Base-by-base conservation (phyloP, 106 monocot genomes). In the Platanthera zijinensis region DNA sequence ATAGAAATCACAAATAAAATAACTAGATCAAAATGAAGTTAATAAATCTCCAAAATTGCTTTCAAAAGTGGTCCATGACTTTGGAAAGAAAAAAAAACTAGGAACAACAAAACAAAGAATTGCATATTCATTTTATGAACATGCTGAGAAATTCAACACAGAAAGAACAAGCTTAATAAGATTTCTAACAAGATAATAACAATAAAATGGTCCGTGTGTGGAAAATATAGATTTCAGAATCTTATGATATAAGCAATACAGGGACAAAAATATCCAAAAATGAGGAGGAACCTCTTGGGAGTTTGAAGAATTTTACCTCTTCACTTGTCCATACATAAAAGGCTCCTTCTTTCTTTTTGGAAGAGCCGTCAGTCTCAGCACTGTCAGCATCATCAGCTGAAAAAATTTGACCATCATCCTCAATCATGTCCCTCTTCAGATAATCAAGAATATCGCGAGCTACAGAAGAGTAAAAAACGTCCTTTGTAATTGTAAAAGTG, bases 301-400 rank as follows among this genome's bases (percentile, higher is more conserved):
- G 18, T 57, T 57, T 18, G 17, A 57, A 57, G 17, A 57, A 57
- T 19, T 18, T 18, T 67, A 96, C 96, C 96, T 96, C 93, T 83
- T 89, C 76, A 74, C 81, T 87, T 18, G 93, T 89, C 96, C 96
- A 96, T 57, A 93, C 83, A 80, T 96, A 96, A 80, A 96, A 96
- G 51, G 96, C 90, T 49, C 96, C 96, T 86, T 96, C 96, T 62
- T 87, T 96, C 78, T 96, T 96, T 77, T 82, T 87, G 75, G 82
- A 39, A 79, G 87, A 81, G 74, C 83, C 89, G 13, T 85, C 90
- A 81, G 78, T 71, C 50, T 93, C 96, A 53, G 85, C 90, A 89
- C 90, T 96, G 62, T 96, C 96, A 81, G 96, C 96, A 96, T 96
- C 96, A 82, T 96, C 93, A 53, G 96, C 96, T 32, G 96, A 93